Percentiles rank a stretch among this genome's conserved stretches.
phyloP scores from a whole-genome alignment of 495 filamentous ascomycete species.

The Aspergillus sclerotioniger region DNA sequence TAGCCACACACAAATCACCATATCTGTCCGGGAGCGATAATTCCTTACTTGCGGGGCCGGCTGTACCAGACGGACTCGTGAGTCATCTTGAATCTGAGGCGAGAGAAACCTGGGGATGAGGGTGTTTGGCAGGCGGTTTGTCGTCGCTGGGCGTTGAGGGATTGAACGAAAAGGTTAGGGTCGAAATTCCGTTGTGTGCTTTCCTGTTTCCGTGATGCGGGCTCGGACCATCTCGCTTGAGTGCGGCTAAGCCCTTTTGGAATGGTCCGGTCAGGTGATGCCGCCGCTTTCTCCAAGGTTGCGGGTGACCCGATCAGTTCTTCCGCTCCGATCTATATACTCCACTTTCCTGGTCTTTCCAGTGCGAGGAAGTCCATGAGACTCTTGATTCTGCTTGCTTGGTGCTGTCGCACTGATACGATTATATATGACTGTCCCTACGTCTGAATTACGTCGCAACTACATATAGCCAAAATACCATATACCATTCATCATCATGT shows the following conservation, averaged over 20 bases:
- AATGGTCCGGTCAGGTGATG: constrained; percentile 17
- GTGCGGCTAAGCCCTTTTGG: constrained; percentile 27
- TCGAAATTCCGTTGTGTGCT: constrained; percentile 44
- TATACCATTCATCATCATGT: no score
- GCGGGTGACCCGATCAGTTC: background rate
- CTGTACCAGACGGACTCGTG: constrained; percentile 99
- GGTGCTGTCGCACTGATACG: no score
- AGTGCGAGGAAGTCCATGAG: no score
- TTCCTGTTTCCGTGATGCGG: constrained; percentile 27
- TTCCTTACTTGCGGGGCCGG: constrained; percentile 79
- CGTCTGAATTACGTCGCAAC: no score
- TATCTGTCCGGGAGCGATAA: background rate
- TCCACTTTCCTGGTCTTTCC: no score
- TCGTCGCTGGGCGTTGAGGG: constrained; percentile 43
- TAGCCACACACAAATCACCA: constrained; percentile 7
- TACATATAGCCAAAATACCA: no score
- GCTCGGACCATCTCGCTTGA: constrained; percentile 42
- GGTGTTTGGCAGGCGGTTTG: constrained; percentile 37
- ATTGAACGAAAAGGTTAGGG: constrained; percentile 34
- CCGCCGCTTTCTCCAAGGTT: no score
- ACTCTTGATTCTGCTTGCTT: no score
- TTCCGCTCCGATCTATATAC: no score
- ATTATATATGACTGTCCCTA: no score
- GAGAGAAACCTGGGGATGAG: constrained; percentile 30
- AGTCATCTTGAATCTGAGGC: constrained; percentile 69